Evolutionary conservation across 1,139 yeast species (phyloP).

Genomic region (Hyphopichia khmerensis): DNA sequence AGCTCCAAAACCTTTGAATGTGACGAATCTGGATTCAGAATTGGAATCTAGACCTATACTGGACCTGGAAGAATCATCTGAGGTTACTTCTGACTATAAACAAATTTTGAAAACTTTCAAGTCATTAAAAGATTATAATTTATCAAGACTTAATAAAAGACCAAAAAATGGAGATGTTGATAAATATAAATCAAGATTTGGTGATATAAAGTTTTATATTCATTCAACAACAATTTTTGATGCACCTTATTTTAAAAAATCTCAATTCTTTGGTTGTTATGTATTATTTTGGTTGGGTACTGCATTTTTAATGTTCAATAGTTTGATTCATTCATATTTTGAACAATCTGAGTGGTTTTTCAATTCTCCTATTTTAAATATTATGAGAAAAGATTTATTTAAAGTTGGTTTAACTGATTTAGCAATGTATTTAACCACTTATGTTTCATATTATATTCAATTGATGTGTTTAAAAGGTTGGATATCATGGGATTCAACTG

Average conservation of each 20-base stretch:
- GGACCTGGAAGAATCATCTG: not conserved
- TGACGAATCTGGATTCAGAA: not conserved
- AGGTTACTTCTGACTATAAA: not conserved
- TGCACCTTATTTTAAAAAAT: constrained; percentile 32
- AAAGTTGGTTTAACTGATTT: constrained; percentile 70
- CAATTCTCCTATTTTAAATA: constrained; percentile 50
- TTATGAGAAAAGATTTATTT: constrained; percentile 54
- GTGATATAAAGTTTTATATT: constrained; percentile 44
- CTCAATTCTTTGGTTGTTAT: constrained; percentile 63
- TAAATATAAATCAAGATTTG: constrained; percentile 29
- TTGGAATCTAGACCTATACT: not conserved
- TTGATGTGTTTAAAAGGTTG: constrained; percentile 36
- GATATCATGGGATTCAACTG: constrained; percentile 58
- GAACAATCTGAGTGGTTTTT: constrained; percentile 24
- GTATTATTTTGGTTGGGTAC: constrained; percentile 69
- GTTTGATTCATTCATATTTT: constrained; percentile 43
- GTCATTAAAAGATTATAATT: constrained; percentile 5
- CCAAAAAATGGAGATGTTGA: not conserved
- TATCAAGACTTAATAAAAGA: constrained; percentile 6
- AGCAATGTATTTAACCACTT: constrained; percentile 64
- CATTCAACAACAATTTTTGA: constrained; percentile 51
- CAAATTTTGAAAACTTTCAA: constrained; percentile 3
- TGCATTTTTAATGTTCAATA: constrained; percentile 50
- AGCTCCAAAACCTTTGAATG: not conserved
- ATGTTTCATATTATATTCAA: constrained; percentile 58